A percentile compares a stretch with the other conserved stretches of the same genome.
Evolutionary conservation across 2,329 filamentous ascomycete genomes (phyloP).

Genomic region (Pseudogymnoascus sp.): DNA sequence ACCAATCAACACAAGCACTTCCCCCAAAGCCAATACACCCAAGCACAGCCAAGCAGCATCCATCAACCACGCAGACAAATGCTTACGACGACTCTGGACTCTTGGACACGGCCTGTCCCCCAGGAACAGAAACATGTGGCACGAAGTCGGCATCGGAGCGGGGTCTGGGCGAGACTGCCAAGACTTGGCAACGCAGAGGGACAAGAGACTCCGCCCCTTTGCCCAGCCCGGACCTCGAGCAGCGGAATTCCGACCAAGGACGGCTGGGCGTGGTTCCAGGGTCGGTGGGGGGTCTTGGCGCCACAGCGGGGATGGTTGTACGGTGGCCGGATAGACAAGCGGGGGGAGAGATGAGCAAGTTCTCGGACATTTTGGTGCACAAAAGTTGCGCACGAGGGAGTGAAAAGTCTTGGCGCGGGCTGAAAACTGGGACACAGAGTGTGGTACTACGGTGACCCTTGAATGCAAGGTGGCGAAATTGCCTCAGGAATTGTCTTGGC

Average conservation of each 20-base stretch:
- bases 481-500: not conserved
- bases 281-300: not conserved
- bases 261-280: not conserved
- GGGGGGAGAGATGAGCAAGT: not conserved
- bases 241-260: not conserved
- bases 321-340: not conserved
- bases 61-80: not conserved
- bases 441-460: not conserved
- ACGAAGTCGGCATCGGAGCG: not conserved
- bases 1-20: constrained; percentile 1
- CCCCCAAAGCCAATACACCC: not conserved
- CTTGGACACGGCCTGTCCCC: not conserved
- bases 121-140: not conserved
- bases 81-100: not conserved
- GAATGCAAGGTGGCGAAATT: not conserved
- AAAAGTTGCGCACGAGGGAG: not conserved
- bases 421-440: not conserved
- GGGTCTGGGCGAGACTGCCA: not conserved
- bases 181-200: not conserved
- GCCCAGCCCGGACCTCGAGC: not conserved
- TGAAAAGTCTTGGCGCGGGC: not conserved
- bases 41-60: not conserved
- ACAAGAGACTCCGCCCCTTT: not conserved
- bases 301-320: not conserved
- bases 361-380: not conserved